Base-by-base conservation (phyloP, 2,329 filamentous ascomycete species). In the Fusarium irregulare region DNA sequence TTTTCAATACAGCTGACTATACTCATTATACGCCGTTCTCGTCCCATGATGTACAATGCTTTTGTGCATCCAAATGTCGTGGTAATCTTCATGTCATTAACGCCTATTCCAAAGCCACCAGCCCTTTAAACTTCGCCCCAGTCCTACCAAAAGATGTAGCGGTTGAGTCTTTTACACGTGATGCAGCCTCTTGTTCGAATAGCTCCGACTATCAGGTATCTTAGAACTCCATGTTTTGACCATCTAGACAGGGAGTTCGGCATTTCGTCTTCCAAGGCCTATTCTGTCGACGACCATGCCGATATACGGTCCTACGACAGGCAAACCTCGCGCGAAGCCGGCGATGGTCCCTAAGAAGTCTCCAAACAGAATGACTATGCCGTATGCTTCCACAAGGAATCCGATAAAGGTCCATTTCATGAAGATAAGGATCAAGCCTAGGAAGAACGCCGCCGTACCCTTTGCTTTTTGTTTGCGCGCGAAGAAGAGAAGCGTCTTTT, bases 271-370 rank as follows among this genome's bases (percentile, higher is more conserved):
- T 28, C 89, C 89, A 40, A 93, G 81, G 0, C 92, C 91, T 69
- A 89, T 77, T 72, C 89, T 88, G 77, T 97, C 93, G 67, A 97
- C 85, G 5, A 85, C 86, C 71, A 88, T 83, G 62, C 93, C 92
- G 76, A 98, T 91, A 76, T 94, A 97, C 7, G 94, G 93, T 6
- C 95, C 95, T 8, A 98, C 84, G 10, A 98, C 86, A 0, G 96
- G 95, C 13, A 97, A 82, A 66, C 92, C 93, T 60, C 93, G 90
- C 41, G 93, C 93, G 77, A 98, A 97, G 18, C 92, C 89, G 1
- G 92, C 92, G 71, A 98, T 94, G 21, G 95, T 98, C 50, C 94
- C 93, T 63, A 98, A 87, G 82, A 98, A 98, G 81, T 99, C 96
- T 37, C 96, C 96, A 82, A 99, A 99, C 37, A 99, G 84, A 54